A percentile compares a stretch with the other conserved stretches of the same genome.
phyloP scores from a whole-genome alignment of 2,329 filamentous ascomycete species.

The Chaetomiaceae sp. region DNA sequence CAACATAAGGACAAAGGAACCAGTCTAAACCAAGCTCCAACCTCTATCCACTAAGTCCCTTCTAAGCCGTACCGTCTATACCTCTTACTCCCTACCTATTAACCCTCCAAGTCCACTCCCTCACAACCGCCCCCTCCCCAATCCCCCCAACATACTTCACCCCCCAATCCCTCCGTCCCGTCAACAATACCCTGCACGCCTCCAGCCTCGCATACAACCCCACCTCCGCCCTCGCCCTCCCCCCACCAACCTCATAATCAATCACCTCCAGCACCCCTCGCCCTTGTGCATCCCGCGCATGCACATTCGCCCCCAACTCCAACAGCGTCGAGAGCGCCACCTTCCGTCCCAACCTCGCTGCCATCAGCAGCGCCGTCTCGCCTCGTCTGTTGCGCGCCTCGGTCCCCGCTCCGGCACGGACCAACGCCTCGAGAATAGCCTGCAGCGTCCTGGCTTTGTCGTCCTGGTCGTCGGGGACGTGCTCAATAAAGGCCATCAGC shows the following conservation, averaged over 20 bases:
- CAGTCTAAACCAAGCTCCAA: too few relatives aligned
- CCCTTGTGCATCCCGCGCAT: conserved; percentile 42
- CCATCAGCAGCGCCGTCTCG: conserved; percentile 53
- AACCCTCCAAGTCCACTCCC: conserved; percentile 15
- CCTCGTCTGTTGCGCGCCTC: conserved; percentile 50
- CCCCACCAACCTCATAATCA: conserved; percentile 29
- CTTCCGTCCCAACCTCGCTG: conserved; percentile 50
- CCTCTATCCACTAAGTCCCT: not conserved
- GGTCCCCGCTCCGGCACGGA: conserved; percentile 33
- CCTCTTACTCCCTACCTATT: not conserved
- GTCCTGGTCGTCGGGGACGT: conserved; percentile 48
- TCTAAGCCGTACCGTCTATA: not conserved
- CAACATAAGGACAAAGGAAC: too few relatives aligned
- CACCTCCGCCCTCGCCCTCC: conserved; percentile 24
- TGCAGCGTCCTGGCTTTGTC: conserved; percentile 43
- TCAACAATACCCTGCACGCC: conserved; percentile 32
- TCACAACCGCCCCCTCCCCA: not conserved
- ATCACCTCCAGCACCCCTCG: conserved; percentile 44
- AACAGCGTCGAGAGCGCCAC: conserved; percentile 46
- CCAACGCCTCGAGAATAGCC: conserved; percentile 41
- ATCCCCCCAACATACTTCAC: conserved; percentile 16
- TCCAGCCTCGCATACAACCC: conserved; percentile 32
- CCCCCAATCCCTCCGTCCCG: conserved; percentile 30
- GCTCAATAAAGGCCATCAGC: conserved; percentile 51
- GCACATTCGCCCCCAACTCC: conserved; percentile 44